Evolutionary conservation across 1,284 basidiomycete genomes (phyloP), one percentile per base, ranked within the genome.

Genomic region (Mycena sp.): DNA sequence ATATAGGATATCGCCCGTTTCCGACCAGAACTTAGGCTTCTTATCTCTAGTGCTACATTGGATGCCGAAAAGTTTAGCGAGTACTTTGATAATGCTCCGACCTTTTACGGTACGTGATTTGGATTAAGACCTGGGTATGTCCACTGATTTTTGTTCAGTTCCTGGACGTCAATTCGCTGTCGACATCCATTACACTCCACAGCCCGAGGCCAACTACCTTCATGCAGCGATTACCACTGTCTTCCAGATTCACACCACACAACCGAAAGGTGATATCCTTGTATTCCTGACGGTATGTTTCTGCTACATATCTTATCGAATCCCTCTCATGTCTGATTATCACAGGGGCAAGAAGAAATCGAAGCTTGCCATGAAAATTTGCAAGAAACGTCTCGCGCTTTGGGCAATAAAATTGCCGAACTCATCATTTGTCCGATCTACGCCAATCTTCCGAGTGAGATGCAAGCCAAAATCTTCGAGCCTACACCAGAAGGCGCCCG

Each of bases 381-480:
- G 46, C 91, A 94, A 74, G 97, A 99, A 79, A 99, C 98, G 0
- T 92, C 95, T 41, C 89, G 95, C 29, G 93, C 97, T 0, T 81
- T 99, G 0, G 97, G 97, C 21, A 98, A 98, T 81, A 98, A 98
- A 80, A 93, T 99, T 43, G 87, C 90, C 9, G 98, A 99, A 73
- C 85, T 99, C 56, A 91, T 99, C 61, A 87, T 99, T 55, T 98
- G 96, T 73, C 98, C 98, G 0, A 99, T 99, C 69, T 99, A 99
- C 74, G 96, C 98, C 65, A 99, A 98, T 75, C 80, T 99, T 32
- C 98, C 98, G 1, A 96, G 93, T 69, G 98, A 99, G 67, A 96
- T 99, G 96, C 98, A 99, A 77, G 93, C 96, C 35, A 98, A 98
- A 80, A 99, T 99, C 67, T 99, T 99, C 77, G 98, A 99, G 77